Evolutionary conservation across 176 grass and related monocot species (phyloP), one percentile per base, ranked within the genome.

Genomic region (Microstegium vimineum): DNA sequence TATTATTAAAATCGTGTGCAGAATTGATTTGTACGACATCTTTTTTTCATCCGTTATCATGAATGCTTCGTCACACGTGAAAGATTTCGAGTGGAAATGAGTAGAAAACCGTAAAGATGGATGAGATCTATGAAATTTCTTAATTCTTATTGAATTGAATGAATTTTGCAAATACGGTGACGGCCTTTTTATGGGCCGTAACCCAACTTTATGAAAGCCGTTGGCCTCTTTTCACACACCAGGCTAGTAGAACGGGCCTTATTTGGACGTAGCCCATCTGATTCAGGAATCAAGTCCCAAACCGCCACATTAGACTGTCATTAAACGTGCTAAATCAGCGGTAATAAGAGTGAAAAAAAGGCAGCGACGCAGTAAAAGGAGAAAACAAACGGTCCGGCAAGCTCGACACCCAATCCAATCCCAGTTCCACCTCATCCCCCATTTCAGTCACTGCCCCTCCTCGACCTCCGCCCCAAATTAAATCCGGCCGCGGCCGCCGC

Each of bases 401-500:
- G 62, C 25, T 46, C 63, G 56, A 69, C 32, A 56, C 65, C 87
- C 72, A 45, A 84, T 80, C 86, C 60, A 25, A 23, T 28, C 63
- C 66, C 34, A 6, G 20, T 52, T 52, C 33, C 66, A 12, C 22
- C 16, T 40, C 34, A 33, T 69, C 2, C 69, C 28, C 66, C n/a
- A 23, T 75, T 75, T 64, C 67, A 66, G 28, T 74, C 56, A 32
- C 10, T 5, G 25, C 56, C 32, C 45, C 34, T 32, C 56, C 71
- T 22, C 23, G 22, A 54, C 63, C 45, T 69, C 71, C 82, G 42
- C 61, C 46, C 64, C 45, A 5, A 74, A 90, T 78, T 86, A 73
- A 80, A 78, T 32, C 23, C 72, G 7, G 65, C 78, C 82, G 57
- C 66, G 22, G 37, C 57, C 78, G 88, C 78, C 73, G 83, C 72